Evolutionary conservation across 202 grass and related monocot species (phyloP), one percentile per base, ranked within the genome.

Genomic region (Zizania palustris): DNA sequence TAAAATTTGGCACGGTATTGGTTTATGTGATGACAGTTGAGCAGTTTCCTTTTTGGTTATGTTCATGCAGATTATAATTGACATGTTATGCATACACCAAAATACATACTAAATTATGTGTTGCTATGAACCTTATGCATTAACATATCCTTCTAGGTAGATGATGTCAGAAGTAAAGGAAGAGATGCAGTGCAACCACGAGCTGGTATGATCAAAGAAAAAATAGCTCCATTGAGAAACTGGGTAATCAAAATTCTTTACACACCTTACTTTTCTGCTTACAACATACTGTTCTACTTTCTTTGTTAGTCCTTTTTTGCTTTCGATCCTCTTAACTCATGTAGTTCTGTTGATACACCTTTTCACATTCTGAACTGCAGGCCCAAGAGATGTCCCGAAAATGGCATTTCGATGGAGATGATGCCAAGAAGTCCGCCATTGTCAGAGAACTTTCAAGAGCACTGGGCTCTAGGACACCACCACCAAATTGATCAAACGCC

Each of bases 201-300:
- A 74, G 88, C 81, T 48, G 74, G 94, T 71, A 88, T 81, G 82
- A 61, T 97, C n/a, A 97, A 72, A 79, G 89, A 97, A 74, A 82
- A 71, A 69, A 87, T 97, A 70, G 74, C 46, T 85, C 94, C 94
- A 53, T 28, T 97, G 44, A 84, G 83, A 81, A 86, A 42, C 75
- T 94, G 94, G 94, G 94, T 97, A 76, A 63, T 64, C 40, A 10
- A 70, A 77, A n/a, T 73, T 75, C 11, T 43, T n/a, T 13, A 62
- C 39, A 16, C 0, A 4, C 38, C 37, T 33, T 65, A 4, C 60
- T 6, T 66, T 51, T 81, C 13, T 65, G 12, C 18, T 15, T 72
- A 54, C n/a, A 70, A 51, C 1, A 58, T 79, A 5, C 21, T 70
- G 6, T 45, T 69, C 1, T 60, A 14, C 70, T 53, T 39, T 42